A percentile compares a stretch with the other conserved stretches of the same genome.
Evolutionary conservation across 2,329 filamentous ascomycete species (phyloP).

Genomic region (Apiospora phragmitis): DNA sequence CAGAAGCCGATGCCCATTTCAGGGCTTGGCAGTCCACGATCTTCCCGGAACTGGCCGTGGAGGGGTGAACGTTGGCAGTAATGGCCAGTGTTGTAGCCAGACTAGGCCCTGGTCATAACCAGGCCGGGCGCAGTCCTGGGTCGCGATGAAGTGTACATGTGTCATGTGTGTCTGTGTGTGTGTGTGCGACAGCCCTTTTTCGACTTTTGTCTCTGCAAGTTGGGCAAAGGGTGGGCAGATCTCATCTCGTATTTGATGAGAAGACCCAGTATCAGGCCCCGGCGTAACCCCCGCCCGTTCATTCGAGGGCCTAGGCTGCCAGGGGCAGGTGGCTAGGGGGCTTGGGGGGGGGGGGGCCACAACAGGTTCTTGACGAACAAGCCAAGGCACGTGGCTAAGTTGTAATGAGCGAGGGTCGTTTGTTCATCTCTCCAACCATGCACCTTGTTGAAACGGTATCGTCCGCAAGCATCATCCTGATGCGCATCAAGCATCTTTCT

Average conservation of each 20-base stretch:
- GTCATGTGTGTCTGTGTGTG: not conserved
- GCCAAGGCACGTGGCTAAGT: not conserved
- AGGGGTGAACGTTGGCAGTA: not conserved
- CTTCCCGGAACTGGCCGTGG: not conserved
- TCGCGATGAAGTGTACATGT: not conserved
- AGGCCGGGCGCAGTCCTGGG: not conserved
- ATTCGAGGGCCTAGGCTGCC: not conserved
- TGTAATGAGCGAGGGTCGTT: not conserved
- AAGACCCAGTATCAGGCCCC: not conserved
- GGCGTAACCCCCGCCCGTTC: not conserved
- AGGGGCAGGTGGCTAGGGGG: not conserved
- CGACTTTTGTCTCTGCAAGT: not conserved
- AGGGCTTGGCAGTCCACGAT: not conserved
- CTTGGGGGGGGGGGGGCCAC: no score
- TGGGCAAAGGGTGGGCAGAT: not conserved
- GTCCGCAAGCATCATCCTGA: not conserved
- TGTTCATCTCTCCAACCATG: not conserved
- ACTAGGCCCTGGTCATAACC: not conserved
- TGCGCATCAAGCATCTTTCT: not conserved
- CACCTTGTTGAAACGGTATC: not conserved
- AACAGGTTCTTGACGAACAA: no score
- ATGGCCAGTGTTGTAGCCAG: not conserved
- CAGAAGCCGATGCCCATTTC: not conserved
- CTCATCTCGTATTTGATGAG: slow-evolving; percentile 1
- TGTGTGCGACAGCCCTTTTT: not conserved